These are phyloP conservation scores for Yarrowia sp. DNA, from an alignment of 805 yeast species.

Conservation along the genomic window DNA sequence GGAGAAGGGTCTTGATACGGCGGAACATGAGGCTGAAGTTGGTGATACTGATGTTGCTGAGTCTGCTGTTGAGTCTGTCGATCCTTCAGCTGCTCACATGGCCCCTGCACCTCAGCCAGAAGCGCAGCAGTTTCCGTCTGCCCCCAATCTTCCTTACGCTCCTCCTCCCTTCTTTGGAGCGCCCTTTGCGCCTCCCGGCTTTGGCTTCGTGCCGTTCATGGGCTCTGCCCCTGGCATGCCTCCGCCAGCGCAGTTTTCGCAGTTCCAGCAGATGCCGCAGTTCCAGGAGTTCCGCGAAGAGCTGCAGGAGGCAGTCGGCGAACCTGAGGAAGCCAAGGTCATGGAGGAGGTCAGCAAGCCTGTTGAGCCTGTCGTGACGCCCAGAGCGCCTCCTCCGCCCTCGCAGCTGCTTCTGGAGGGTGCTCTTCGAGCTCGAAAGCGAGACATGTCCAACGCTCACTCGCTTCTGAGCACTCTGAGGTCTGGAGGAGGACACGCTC, in stretches of 20 bases:
- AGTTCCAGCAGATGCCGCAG: slow-evolving; percentile 18
- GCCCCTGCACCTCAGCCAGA: too few species aligned
- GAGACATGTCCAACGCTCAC: slow-evolving; percentile 6
- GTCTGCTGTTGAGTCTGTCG: slow-evolving; percentile 27
- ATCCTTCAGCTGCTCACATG: too few species aligned
- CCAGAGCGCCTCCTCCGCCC: slow-evolving; percentile 30
- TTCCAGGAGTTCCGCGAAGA: slow-evolving; percentile 16
- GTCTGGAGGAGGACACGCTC: too few species aligned
- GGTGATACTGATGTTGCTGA: slow-evolving; percentile 34
- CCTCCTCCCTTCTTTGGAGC: slow-evolving; percentile 20
- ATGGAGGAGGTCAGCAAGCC: background rate
- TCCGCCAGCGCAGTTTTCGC: slow-evolving; percentile 21
- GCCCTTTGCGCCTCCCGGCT: background rate
- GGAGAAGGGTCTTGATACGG: slow-evolving; percentile 34
- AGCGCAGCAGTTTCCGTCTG: too few species aligned
- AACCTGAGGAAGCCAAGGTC: background rate
- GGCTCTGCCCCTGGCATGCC: slow-evolving; percentile 20
- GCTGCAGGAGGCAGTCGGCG: slow-evolving; percentile 20
- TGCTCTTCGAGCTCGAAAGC: slow-evolving; percentile 3
- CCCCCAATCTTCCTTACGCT: slow-evolving; percentile 21
- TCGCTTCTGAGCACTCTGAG: slow-evolving; percentile 6
- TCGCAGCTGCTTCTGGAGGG: slow-evolving; percentile 18
- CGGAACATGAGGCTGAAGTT: background rate
- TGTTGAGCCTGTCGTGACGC: background rate
- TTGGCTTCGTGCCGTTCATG: slow-evolving; percentile 4